phyloP scores from a whole-genome alignment of 1,284 basidiomycete genomes.

The Meira miltonrushii region DNA sequence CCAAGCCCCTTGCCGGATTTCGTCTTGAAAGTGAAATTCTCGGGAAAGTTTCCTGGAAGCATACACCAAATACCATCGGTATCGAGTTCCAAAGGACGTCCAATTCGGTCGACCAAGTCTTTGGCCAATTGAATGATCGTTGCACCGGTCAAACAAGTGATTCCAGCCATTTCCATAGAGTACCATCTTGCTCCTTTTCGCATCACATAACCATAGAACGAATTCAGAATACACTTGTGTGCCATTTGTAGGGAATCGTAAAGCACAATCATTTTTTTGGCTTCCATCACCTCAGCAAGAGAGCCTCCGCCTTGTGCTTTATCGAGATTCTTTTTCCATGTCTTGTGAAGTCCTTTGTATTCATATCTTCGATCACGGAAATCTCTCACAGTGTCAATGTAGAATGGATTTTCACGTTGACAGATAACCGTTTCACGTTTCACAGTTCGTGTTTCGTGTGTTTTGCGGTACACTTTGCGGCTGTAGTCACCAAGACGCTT shows the following conservation, averaged over 20 bases:
- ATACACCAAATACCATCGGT: conserved; percentile 99
- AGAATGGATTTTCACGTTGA: conserved; percentile 97
- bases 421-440: conserved; percentile 92
- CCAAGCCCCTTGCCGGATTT: conserved; percentile 77
- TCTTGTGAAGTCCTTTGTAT: conserved; percentile 98
- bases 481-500: conserved; percentile 98
- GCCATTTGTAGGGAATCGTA: conserved; percentile 99
- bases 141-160: conserved; percentile 97
- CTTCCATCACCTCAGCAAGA: conserved; percentile 70
- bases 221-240: conserved; percentile 99
- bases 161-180: conserved; percentile 99
- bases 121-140: conserved; percentile 99
- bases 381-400: conserved; percentile 93
- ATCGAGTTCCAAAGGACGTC: conserved; percentile 91
- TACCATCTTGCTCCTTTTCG: conserved; percentile 99
- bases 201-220: conserved; percentile 99
- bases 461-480: conserved; percentile 96
- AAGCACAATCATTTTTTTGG: conserved; percentile 98
- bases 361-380: conserved; percentile 98
- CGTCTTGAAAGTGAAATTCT: conserved; percentile 94
- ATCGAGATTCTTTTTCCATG: conserved; percentile 98
- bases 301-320: conserved; percentile 67
- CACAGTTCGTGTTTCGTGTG: conserved; percentile 96
- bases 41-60: conserved; percentile 95
- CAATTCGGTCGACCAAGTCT: conserved; percentile 87